Conservation (phyloP, 768 basidiomycete species). For the Agaricus blazei region DNA sequence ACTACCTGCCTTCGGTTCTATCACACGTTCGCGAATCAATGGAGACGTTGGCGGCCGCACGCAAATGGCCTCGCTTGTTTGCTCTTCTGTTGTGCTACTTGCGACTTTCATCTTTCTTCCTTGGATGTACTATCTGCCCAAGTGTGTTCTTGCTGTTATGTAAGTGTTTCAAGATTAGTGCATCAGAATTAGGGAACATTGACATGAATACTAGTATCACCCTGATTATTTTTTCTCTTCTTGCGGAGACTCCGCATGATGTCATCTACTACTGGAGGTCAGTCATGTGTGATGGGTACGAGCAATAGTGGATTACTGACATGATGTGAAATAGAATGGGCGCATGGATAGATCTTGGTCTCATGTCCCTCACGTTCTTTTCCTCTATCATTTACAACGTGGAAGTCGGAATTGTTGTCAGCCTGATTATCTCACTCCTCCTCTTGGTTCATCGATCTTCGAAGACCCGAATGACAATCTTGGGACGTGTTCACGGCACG, state of each 20-base stretch:
- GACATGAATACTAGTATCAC: slow-evolving; percentile 56
- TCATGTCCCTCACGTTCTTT: slow-evolving; percentile 86
- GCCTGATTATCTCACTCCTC: slow-evolving; percentile 81
- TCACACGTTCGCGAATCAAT: slow-evolving; percentile 88
- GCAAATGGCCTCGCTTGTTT: slow-evolving; percentile 84
- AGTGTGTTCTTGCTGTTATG: slow-evolving; percentile 87
- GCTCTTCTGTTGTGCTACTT: slow-evolving; percentile 68
- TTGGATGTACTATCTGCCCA: slow-evolving; percentile 81
- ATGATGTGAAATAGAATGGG: slow-evolving; percentile 48
- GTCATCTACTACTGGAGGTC: slow-evolving; percentile 81
- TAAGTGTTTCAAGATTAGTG: slow-evolving; percentile 30
- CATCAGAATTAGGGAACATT: background rate
- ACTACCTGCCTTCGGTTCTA: slow-evolving; percentile 88
- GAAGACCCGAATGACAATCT: slow-evolving; percentile 83
- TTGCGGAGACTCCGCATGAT: slow-evolving; percentile 86
- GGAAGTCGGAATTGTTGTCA: slow-evolving; percentile 89
- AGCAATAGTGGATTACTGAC: background rate
- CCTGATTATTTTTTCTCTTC: slow-evolving; percentile 78
- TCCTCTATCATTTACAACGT: slow-evolving; percentile 87
- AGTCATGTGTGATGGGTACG: slow-evolving; percentile 15
- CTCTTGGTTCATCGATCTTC: slow-evolving; percentile 90
- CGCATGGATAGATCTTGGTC: slow-evolving; percentile 87
- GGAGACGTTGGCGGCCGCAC: slow-evolving; percentile 85
- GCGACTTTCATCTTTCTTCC: slow-evolving; percentile 90
- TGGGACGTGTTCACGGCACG: slow-evolving; percentile 87